Evolutionary conservation across 1,284 basidiomycete species (phyloP), one percentile per base, ranked within the genome.

Genomic region (Agaricales sp.): DNA sequence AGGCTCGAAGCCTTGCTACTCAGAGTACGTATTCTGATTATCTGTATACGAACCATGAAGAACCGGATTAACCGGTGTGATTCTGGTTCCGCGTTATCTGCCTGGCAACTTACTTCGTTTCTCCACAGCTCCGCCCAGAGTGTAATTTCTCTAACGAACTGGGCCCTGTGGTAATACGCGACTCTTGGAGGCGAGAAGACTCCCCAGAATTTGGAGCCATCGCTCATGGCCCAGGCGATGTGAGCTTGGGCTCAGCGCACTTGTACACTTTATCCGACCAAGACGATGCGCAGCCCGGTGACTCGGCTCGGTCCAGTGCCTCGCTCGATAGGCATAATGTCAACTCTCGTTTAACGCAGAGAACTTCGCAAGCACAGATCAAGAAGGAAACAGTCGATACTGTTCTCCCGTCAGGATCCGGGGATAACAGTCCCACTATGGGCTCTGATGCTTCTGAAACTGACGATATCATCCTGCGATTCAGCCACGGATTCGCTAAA

Each of bases 1-100:
- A 76, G 73, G 50, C 70, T 91, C 61, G 88, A 92, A 59, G 65
- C 71, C 0, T 65, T 92, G 2, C 63, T 92, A 39, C 73, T 74
- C 57, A 73, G 79, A 62, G 84, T 86, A 57, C 65, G 77, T 69
- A 37, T 20, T 49, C 25, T 47, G n/a, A n/a, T n/a, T n/a, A n/a
- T n/a, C n/a, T n/a, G n/a, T n/a, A n/a, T n/a, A n/a, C n/a, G n/a
- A n/a, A n/a, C n/a, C n/a, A n/a, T n/a, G n/a, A n/a, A n/a, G n/a
- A n/a, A n/a, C n/a, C n/a, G n/a, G n/a, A n/a, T n/a, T n/a, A n/a
- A n/a, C n/a, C n/a, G n/a, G n/a, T n/a, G n/a, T n/a, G n/a, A n/a
- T n/a, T n/a, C n/a, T n/a, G n/a, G n/a, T n/a, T n/a, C n/a, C n/a
- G n/a, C n/a, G n/a, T n/a, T n/a, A n/a, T n/a, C n/a, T n/a, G n/a